These are phyloP conservation scores for Arachis monticola DNA, from an alignment of 331 rosid species.

Conservation along the genomic window DNA sequence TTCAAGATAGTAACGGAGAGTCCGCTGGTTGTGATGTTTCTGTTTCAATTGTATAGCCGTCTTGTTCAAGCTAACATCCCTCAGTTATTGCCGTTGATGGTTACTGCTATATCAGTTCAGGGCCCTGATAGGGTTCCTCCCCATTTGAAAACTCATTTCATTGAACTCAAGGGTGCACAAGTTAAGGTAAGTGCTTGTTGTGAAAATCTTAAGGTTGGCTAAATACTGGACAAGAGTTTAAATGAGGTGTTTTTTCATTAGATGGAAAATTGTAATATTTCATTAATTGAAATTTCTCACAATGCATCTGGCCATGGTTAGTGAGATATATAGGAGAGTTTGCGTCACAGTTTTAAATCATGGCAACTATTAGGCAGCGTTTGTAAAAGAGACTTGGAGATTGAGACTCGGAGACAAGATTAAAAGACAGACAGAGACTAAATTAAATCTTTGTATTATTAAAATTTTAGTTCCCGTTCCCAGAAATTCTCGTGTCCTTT, in stretches of 20 bases:
- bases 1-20: constrained; percentile 93
- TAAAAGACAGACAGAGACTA: not conserved
- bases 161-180: constrained; percentile 92
- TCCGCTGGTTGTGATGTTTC: constrained; percentile 93
- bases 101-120: constrained; percentile 89
- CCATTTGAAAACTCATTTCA: constrained; percentile 72
- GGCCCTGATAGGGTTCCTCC: constrained; percentile 92
- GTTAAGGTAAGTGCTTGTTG: constrained; percentile 70
- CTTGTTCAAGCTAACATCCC: constrained; percentile 95
- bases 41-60: constrained; percentile 86
- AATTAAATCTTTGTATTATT: not conserved
- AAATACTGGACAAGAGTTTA: not conserved
- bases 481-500: not conserved
- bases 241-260: not conserved
- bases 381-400: not conserved
- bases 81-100: constrained; percentile 89
- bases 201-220: constrained; percentile 4
- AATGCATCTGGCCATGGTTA: constrained; percentile 5
- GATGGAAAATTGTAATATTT: constrained; percentile 5
- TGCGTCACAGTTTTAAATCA: no score
- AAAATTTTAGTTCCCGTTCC: not conserved
- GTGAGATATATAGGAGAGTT: not conserved
- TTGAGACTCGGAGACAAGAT: not conserved
- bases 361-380: no score
- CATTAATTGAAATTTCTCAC: not conserved